A percentile compares a stretch with the other conserved stretches of the same genome.
Conservation (phyloP, 495 filamentous ascomycete genomes). For the Entonaema liquescens region DNA sequence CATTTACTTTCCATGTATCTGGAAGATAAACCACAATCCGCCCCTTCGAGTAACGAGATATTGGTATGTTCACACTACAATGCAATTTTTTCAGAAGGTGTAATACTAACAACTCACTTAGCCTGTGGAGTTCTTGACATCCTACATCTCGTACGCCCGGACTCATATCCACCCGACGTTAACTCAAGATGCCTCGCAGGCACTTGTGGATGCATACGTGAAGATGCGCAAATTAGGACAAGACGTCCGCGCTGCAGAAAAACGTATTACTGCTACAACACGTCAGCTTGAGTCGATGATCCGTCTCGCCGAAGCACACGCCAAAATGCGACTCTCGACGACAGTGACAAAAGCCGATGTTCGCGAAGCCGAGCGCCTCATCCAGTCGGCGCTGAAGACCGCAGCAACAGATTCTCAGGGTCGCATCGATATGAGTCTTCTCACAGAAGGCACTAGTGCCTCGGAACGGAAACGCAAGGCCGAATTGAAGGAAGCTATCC, state of each 20-base stretch:
- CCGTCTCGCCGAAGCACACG: constrained; percentile 93
- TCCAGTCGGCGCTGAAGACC: constrained; percentile 94
- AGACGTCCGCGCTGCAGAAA: constrained; percentile 90
- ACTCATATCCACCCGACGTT: constrained; percentile 83
- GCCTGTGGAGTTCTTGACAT: constrained; percentile 94
- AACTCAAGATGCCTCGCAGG: constrained; percentile 76
- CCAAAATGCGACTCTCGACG: constrained; percentile 88
- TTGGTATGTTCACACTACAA: constrained; percentile 66
- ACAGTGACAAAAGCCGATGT: constrained; percentile 85
- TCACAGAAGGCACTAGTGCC: constrained; percentile 90
- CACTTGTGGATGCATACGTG: constrained; percentile 87
- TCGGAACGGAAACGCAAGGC: constrained; percentile 80
- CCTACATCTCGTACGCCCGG: constrained; percentile 97
- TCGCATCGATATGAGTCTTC: constrained; percentile 93
- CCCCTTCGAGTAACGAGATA: constrained; percentile 72
- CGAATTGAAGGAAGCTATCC: constrained; percentile 83
- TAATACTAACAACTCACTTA: constrained; percentile 49
- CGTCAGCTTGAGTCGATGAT: constrained; percentile 97
- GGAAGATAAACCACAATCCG: constrained; percentile 89
- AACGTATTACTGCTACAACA: constrained; percentile 96
- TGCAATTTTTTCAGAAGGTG: not conserved
- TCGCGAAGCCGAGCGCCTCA: constrained; percentile 88
- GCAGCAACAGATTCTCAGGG: constrained; percentile 94
- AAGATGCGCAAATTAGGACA: constrained; percentile 96
- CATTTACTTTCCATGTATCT: constrained; percentile 98